These are phyloP conservation scores for Aspergillus caelatus DNA, from an alignment of 2,329 filamentous ascomycete species.

Conservation along the genomic window DNA sequence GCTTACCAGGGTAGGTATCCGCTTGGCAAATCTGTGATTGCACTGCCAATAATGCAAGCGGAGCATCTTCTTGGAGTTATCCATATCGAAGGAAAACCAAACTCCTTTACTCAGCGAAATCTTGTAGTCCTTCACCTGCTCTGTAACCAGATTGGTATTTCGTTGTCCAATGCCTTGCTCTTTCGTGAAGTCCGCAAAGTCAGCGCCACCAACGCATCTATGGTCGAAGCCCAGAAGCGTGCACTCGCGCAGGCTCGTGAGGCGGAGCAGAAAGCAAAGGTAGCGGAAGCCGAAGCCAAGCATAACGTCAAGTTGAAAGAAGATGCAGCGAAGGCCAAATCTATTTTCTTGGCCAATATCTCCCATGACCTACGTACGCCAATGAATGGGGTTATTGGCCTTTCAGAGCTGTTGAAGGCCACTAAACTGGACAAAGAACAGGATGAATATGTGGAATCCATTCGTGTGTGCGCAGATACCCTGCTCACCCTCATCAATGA, in stretches of 20 bases:
- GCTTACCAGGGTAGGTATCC: conserved; percentile 59
- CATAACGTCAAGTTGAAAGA: conserved; percentile 68
- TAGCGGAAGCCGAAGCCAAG: conserved; percentile 65
- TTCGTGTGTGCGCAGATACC: conserved; percentile 70
- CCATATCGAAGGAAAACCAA: conserved; percentile 64
- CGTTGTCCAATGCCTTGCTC: conserved; percentile 64
- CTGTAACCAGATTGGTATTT: conserved; percentile 67
- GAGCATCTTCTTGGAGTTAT: conserved; percentile 62
- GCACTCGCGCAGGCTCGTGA: conserved; percentile 64
- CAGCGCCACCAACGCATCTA: conserved; percentile 64
- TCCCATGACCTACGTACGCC: conserved; percentile 87
- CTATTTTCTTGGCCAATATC: conserved; percentile 95
- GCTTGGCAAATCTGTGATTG: conserved; percentile 62
- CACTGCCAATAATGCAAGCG: conserved; percentile 64
- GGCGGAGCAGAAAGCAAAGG: conserved; percentile 66
- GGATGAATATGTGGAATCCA: conserved; percentile 65
- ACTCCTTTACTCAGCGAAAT: conserved; percentile 65
- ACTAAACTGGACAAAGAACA: conserved; percentile 61
- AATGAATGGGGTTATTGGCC: conserved; percentile 88
- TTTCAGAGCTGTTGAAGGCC: conserved; percentile 64
- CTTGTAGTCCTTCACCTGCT: conserved; percentile 57
- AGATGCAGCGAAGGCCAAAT: conserved; percentile 74
- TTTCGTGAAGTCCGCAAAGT: conserved; percentile 65
- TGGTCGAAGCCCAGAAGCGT: conserved; percentile 67
- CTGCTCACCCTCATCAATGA: conserved; percentile 88